A percentile compares a stretch with the other conserved stretches of the same genome.
Conservation (phyloP, 371 early-diverging fungal genomes). For the Syncephalastrum racemosum region DNA sequence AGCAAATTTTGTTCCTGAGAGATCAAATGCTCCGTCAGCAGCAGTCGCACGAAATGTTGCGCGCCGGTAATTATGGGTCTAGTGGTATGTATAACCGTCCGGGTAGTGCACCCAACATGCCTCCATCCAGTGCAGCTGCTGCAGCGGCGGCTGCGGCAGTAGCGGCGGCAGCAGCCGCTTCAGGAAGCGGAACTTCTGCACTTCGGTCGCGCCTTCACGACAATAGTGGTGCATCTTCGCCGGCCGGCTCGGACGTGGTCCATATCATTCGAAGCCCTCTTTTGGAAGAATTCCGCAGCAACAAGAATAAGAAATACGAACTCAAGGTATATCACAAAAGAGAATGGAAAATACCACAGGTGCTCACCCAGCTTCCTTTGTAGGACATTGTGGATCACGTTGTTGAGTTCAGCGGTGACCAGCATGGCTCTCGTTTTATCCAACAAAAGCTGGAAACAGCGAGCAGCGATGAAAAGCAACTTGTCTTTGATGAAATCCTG, state of each 20-base stretch:
- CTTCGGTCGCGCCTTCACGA: constrained; percentile 5
- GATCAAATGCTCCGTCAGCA: constrained; percentile 42
- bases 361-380: constrained; percentile 2
- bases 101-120: background rate
- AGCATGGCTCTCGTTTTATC: constrained; percentile 99
- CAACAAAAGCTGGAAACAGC: constrained; percentile 98
- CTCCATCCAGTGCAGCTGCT: constrained; percentile 2
- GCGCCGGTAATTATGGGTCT: background rate
- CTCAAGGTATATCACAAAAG: constrained; percentile 46
- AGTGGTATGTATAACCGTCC: background rate
- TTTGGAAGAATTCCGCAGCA: constrained; percentile 92
- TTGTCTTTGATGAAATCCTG: constrained; percentile 95
- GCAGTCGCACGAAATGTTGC: constrained; percentile 18
- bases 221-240: background rate
- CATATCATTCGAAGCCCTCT: constrained; percentile 71
- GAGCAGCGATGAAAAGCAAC: constrained; percentile 88
- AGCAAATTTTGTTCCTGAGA: constrained; percentile 36
- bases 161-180: constrained; percentile 4
- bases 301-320: constrained; percentile 92
- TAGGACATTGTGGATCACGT: constrained; percentile 89
- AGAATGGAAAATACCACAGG: background rate
- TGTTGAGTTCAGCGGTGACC: constrained; percentile 98
- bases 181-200: background rate
- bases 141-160: background rate
- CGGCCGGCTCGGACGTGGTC: constrained; percentile 16